These are phyloP conservation scores for Agapanthus africanus DNA, from an alignment of 106 monocot genomes.

Conservation along the genomic window DNA sequence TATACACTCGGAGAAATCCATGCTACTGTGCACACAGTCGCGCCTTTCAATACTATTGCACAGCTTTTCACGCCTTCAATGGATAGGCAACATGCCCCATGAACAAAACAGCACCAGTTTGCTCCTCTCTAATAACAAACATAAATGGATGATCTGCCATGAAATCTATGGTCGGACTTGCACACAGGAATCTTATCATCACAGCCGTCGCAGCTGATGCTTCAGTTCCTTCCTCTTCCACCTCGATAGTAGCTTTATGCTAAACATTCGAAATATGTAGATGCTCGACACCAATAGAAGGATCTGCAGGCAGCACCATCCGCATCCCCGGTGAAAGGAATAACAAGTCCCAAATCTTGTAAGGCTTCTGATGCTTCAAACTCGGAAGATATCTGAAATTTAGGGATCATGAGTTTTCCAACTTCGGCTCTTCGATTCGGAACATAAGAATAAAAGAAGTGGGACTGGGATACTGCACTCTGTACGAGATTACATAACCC, in stretches of 20 bases:
- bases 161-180: slow-evolving; percentile 2
- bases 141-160: slow-evolving; percentile 41
- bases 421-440: neutral
- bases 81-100: slow-evolving; percentile 17
- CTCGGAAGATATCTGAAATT: slow-evolving; percentile 21
- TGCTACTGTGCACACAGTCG: no score
- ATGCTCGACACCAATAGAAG: slow-evolving; percentile 2
- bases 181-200: neutral
- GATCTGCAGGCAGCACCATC: slow-evolving; percentile 18
- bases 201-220: slow-evolving; percentile 23
- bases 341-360: slow-evolving; percentile 4
- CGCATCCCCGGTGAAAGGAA: slow-evolving; percentile 5
- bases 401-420: slow-evolving; percentile 23
- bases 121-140: slow-evolving; percentile 27
- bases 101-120: slow-evolving; percentile 11
- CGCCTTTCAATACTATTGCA: no score
- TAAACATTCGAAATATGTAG: neutral
- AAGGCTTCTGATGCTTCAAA: slow-evolving; percentile 16
- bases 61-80: no score
- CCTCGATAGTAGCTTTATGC: neutral
- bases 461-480: neutral
- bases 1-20: no score
- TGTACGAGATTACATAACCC: slow-evolving; percentile 16
- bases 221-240: slow-evolving; percentile 24
- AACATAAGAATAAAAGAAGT: slow-evolving; percentile 10